phyloP scores from a whole-genome alignment of 2,329 filamentous ascomycete species.

The Xylaria sp. region DNA sequence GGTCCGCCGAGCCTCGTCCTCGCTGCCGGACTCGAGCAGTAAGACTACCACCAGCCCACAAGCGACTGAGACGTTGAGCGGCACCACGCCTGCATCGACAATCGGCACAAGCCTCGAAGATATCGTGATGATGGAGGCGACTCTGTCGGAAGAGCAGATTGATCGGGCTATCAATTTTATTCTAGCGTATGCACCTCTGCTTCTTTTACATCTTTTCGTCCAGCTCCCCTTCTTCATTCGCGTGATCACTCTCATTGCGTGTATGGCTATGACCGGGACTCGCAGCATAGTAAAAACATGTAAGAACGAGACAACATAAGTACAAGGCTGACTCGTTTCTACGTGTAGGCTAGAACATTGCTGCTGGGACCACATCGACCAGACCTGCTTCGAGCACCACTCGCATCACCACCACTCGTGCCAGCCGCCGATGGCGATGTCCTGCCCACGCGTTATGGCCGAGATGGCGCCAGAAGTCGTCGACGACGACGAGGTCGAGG shows the following conservation, averaged over 20 bases:
- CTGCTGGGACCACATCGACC: conserved; percentile 62
- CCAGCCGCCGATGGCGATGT: background rate
- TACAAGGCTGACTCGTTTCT: conserved; percentile 17
- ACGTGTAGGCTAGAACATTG: conserved; percentile 60
- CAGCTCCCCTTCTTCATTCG: background rate
- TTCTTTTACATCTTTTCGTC: background rate
- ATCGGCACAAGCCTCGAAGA: conserved; percentile 17
- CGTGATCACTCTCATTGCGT: background rate
- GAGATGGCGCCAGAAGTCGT: background rate
- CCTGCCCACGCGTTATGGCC: background rate
- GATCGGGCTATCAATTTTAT: conserved; percentile 64
- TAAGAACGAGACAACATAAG: background rate
- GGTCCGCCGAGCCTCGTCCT: conserved; percentile 48
- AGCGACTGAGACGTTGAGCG: conserved; percentile 11
- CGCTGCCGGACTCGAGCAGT: background rate
- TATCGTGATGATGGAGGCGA: conserved; percentile 15
- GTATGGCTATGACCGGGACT: background rate
- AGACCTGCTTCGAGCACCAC: conserved; percentile 52
- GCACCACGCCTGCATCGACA: conserved; percentile 19
- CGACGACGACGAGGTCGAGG: conserved; percentile 33
- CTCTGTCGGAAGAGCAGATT: conserved; percentile 54
- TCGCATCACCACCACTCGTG: conserved; percentile 39
- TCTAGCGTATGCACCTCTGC: conserved; percentile 55
- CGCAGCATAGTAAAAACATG: background rate
- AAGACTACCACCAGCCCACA: conserved; percentile 1